phyloP scores from a whole-genome alignment of 2,329 filamentous ascomycete genomes.

The Fusarium globosum region DNA sequence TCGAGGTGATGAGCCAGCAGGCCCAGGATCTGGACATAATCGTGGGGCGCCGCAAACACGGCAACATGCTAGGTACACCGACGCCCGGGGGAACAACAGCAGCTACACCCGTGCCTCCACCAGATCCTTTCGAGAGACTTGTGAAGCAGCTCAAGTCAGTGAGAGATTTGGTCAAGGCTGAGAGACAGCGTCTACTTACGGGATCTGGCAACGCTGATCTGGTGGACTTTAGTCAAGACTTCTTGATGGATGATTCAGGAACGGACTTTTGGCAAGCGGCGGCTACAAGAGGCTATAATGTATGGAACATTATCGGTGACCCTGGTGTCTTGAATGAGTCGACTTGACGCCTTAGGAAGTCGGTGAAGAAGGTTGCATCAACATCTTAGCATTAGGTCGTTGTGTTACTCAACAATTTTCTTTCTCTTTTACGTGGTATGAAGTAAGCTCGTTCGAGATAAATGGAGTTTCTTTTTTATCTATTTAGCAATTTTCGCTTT shows the following conservation, averaged over 20 bases:
- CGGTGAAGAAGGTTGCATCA: not conserved
- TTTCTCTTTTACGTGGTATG: not conserved
- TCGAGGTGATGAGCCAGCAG: slow-evolving; percentile 44
- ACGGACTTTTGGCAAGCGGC: slow-evolving; percentile 44
- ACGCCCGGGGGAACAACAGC: slow-evolving; percentile 12
- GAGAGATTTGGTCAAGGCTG: slow-evolving; percentile 47
- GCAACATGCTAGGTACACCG: slow-evolving; percentile 31
- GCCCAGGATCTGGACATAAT: slow-evolving; percentile 47
- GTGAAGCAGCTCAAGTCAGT: slow-evolving; percentile 47
- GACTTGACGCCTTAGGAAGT: slow-evolving; percentile 1
- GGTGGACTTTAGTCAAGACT: slow-evolving; percentile 37
- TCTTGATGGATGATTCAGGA: slow-evolving; percentile 39
- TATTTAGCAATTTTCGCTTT: not conserved
- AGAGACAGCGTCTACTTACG: slow-evolving; percentile 44
- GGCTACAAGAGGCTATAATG: slow-evolving; percentile 36
- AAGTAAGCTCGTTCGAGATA: slow-evolving; percentile 10
- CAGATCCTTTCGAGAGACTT: slow-evolving; percentile 50
- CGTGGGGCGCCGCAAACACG: slow-evolving; percentile 46
- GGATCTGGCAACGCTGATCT: slow-evolving; percentile 34
- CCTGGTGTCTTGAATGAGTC: slow-evolving; percentile 38
- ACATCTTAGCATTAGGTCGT: not conserved
- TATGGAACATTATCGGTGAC: slow-evolving; percentile 46
- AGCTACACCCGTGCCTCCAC: slow-evolving; percentile 19
- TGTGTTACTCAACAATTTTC: not conserved
- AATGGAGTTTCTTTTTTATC: not conserved